A percentile compares a stretch with the other conserved stretches of the same genome.
Conservation (phyloP, 2,329 filamentous ascomycete genomes). For the Venturia aucupariae region DNA sequence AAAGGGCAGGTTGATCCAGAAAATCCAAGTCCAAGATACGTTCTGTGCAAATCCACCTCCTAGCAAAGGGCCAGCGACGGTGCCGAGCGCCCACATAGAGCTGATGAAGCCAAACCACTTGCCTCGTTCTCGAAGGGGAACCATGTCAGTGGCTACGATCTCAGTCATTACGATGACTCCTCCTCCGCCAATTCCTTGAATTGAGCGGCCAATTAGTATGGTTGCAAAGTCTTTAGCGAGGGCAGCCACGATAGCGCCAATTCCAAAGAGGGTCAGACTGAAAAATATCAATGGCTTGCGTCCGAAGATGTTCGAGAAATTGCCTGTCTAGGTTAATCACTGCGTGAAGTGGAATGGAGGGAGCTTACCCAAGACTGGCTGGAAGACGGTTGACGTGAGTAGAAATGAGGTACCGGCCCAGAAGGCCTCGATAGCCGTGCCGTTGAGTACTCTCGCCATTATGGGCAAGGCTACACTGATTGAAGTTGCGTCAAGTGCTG, state of each 20-base stretch:
- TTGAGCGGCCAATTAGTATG: constrained; percentile 28
- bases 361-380: constrained; percentile 28
- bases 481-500: constrained; percentile 57
- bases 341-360: not conserved
- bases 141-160: constrained; percentile 38
- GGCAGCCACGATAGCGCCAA: constrained; percentile 29
- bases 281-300: constrained; percentile 30
- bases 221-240: constrained; percentile 31
- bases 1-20: constrained; percentile 56
- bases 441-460: constrained; percentile 28
- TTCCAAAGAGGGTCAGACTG: constrained; percentile 27
- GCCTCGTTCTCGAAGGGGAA: constrained; percentile 34
- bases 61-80: constrained; percentile 39
- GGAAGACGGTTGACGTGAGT: constrained; percentile 32
- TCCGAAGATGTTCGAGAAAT: constrained; percentile 32
- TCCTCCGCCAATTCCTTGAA: constrained; percentile 35
- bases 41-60: constrained; percentile 46
- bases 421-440: constrained; percentile 33
- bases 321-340: not conserved
- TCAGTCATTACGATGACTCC: constrained; percentile 34
- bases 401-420: constrained; percentile 34
- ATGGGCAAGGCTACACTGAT: constrained; percentile 50
- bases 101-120: constrained; percentile 34
- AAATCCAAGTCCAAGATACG: constrained; percentile 52
- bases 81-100: constrained; percentile 47